A percentile compares a stretch with the other conserved stretches of the same genome.
phyloP scores from a whole-genome alignment of 805 yeast genomes.

The Spathaspora arborariae region DNA sequence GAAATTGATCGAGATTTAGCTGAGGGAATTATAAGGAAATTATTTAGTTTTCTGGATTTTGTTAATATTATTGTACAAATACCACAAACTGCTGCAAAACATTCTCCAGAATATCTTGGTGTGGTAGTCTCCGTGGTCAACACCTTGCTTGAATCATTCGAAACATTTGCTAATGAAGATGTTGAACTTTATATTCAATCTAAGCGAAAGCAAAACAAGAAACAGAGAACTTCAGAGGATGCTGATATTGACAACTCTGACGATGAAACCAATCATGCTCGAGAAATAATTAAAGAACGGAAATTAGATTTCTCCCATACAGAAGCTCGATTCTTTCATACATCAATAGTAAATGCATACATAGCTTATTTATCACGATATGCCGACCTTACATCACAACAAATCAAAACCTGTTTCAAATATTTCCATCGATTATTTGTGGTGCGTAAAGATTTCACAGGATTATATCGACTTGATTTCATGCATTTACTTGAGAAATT shows the following conservation, averaged over 20 bases:
- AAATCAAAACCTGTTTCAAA: constrained; percentile 59
- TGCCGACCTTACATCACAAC: constrained; percentile 56
- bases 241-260: constrained; percentile 33
- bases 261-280: constrained; percentile 22
- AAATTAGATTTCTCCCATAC: constrained; percentile 40
- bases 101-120: constrained; percentile 58
- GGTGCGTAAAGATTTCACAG: constrained; percentile 50
- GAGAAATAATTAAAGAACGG: constrained; percentile 41
- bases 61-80: constrained; percentile 53
- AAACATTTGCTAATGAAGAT: constrained; percentile 58
- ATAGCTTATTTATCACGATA: constrained; percentile 58
- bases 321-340: constrained; percentile 50
- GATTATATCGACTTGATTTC: constrained; percentile 68
- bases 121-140: constrained; percentile 64
- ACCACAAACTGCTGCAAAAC: constrained; percentile 61
- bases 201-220: constrained; percentile 34
- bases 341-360: constrained; percentile 61
- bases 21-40: constrained; percentile 55
- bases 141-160: constrained; percentile 62
- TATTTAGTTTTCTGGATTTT: constrained; percentile 66
- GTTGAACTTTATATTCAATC: constrained; percentile 46
- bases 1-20: constrained; percentile 41
- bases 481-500: constrained; percentile 53
- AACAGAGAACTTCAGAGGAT: constrained; percentile 13
- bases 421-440: constrained; percentile 72